Evolutionary conservation across 2,329 filamentous ascomycete genomes (phyloP).

Genomic region (Fusarium praegraminearum): DNA sequence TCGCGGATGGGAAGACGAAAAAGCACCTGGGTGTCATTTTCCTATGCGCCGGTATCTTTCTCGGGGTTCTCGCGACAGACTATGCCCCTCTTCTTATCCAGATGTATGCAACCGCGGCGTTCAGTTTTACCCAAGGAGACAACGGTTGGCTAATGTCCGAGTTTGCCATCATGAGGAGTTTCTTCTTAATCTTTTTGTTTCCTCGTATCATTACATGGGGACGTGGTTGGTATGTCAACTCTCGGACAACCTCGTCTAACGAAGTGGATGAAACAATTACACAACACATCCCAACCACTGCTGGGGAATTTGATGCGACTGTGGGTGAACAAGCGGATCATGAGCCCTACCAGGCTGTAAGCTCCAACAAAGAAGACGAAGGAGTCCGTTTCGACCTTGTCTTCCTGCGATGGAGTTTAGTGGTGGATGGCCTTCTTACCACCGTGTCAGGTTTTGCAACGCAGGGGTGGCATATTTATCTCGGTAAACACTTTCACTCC

Average conservation of each 20-base stretch:
- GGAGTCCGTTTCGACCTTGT: constrained; percentile 73
- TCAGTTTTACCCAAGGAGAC: constrained; percentile 66
- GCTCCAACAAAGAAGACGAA: constrained; percentile 55
- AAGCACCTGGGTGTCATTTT: constrained; percentile 73
- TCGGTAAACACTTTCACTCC: constrained; percentile 56
- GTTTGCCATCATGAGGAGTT: constrained; percentile 65
- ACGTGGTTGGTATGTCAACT: constrained; percentile 34
- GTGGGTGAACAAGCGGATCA: constrained; percentile 57
- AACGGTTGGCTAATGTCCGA: constrained; percentile 69
- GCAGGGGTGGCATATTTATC: constrained; percentile 75
- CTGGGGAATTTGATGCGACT: constrained; percentile 57
- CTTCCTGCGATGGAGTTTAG: constrained; percentile 73
- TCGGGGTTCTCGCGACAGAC: constrained; percentile 75
- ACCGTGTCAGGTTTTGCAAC: constrained; percentile 72
- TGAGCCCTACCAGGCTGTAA: constrained; percentile 56
- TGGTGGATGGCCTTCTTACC: constrained; percentile 74
- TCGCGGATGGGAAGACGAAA: constrained; percentile 62
- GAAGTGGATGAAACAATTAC: constrained; percentile 25
- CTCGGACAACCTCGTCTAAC: neutral
- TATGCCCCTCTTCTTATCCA: constrained; percentile 73
- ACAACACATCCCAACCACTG: constrained; percentile 51
- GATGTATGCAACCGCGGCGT: constrained; percentile 68
- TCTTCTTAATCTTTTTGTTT: constrained; percentile 68
- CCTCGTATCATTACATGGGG: constrained; percentile 65
- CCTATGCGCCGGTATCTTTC: constrained; percentile 73